Base-by-base conservation (phyloP, 2,329 filamentous ascomycete species). In the Cyanodermella asteris region DNA sequence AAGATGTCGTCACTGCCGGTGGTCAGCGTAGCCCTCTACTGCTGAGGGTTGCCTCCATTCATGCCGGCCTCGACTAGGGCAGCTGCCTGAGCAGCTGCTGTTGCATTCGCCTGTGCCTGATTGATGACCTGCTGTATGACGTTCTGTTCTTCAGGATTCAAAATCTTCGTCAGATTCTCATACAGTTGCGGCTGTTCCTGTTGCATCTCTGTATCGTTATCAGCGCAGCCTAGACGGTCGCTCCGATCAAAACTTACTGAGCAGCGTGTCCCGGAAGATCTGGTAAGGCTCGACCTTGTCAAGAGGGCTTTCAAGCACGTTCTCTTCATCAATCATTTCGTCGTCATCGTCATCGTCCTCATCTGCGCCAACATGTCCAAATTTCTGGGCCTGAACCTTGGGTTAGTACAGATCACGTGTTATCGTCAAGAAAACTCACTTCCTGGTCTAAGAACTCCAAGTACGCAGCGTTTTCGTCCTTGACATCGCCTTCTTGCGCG, bases 401-500 rank as follows among this genome's bases (percentile, higher is more conserved):
- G 26, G 21, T 11, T 11, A 14, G 10, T 13, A 7, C 8, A 11
- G 25, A 13, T 10, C 6, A 9, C 18, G 15, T 7, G 11, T 17
- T 17, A 1, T 7, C 13, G 13, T 8, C 18, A 12, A 10, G 9
- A 28, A 15, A 14, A 41, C 59, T 45, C 44, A 72, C 74, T 58
- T 94, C 84, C 45, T 90, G 76, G 38, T 84, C 90, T 15, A 97
- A 53, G 56, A 97, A 97, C 37, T 94, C 82, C 23, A 97, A 65
- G 46, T 97, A 97, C 5, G 84, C 80, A 13, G 76, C 74, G 46
- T 78, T 87, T 51, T 94, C 84, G 39, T 93, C 84, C 42, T 81
- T 76, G 39, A 70, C 61, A 32, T 91, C 73, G 3, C 46, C 49
- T 27, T 64, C 64, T 20, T 48, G 57, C 23, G 60, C 57, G 15